Percentiles rank a stretch among this genome's conserved stretches.
Evolutionary conservation across 192 early-diverging fungal species (phyloP).

Genomic region (Backusella psychrophila): DNA sequence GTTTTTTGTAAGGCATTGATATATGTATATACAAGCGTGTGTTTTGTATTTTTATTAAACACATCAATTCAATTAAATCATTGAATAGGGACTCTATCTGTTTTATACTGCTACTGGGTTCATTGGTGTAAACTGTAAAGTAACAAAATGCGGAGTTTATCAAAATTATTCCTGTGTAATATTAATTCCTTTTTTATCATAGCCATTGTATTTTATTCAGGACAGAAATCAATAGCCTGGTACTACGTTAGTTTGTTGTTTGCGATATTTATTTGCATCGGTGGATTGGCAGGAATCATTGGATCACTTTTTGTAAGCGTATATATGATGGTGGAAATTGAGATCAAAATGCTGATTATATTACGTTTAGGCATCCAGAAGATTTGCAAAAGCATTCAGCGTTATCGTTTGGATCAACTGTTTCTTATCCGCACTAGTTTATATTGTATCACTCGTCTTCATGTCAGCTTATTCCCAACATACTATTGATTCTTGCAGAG

Average conservation of each 20-base stretch:
- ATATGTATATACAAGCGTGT: neutral
- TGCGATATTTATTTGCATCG: slow-evolving; percentile 26
- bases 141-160: neutral
- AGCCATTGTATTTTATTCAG: slow-evolving; percentile 33
- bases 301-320: slow-evolving; percentile 33
- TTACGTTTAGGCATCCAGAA: slow-evolving; percentile 25
- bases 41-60: neutral
- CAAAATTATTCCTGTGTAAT: neutral
- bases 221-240: slow-evolving; percentile 24
- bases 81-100: slow-evolving; percentile 15
- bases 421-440: slow-evolving; percentile 28
- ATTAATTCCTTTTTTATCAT: neutral
- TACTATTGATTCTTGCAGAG: slow-evolving; percentile 21
- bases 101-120: slow-evolving; percentile 17
- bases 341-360: neutral
- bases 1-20: slow-evolving; percentile 29
- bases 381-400: slow-evolving; percentile 36
- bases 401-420: slow-evolving; percentile 32
- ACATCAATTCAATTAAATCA: neutral
- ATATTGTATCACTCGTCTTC: slow-evolving; percentile 26
- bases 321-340: neutral
- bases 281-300: slow-evolving; percentile 29
- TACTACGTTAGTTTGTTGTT: slow-evolving; percentile 28
- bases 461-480: slow-evolving; percentile 21
- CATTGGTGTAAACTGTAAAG: slow-evolving; percentile 19